Base-by-base conservation (phyloP, 1,139 yeast species). In the Geotrichum aggregatum region DNA sequence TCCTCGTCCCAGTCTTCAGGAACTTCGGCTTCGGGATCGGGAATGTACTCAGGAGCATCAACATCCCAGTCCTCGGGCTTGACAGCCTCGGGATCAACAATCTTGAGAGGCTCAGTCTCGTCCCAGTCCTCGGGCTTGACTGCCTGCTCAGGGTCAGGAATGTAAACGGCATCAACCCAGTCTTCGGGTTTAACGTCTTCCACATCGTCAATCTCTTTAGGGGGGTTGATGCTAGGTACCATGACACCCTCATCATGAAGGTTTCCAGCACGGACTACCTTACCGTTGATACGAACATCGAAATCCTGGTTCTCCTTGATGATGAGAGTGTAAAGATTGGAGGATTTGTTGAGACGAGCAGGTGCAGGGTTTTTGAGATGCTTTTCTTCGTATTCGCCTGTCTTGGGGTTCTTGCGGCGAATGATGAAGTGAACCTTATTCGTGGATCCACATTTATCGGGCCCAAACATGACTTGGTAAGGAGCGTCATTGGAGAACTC, bases 401-500 rank as follows among this genome's bases (percentile, higher is more conserved):
- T 75, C 39, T 65, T 60, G 39, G 82, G 83, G 64, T 79, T 77
- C 62, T 72, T 71, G 63, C 85, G 78, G 54, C 77, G 78, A 54
- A 88, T 64, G 52, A 88, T 86, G 59, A 89, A 80, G 64, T 86
- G 95, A 26, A 89, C 82, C 68, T 82, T 83, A 71, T 88, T 86
- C 46, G 83, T 79, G 49, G 82, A 68, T 2, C 95, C 95, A 72
- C 98, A 91, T 66, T 77, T 79, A 69, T 91, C 98, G 36, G 98
- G 98, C 22, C 97, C 98, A 74, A 91, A 91, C 94, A 89, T 85
- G 59, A 91, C 70, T 66, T 84, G 88, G 71, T 84, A 88, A 0
- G 91, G 86, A 7, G 95, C 76, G 21, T 76, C 79, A 56, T 79
- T 77, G 60, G 71, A 73, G 69, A 85, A 82, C 62, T 73, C 76